Base-by-base conservation (phyloP, 2,329 filamentous ascomycete species). In the Claviceps digitariae region DNA sequence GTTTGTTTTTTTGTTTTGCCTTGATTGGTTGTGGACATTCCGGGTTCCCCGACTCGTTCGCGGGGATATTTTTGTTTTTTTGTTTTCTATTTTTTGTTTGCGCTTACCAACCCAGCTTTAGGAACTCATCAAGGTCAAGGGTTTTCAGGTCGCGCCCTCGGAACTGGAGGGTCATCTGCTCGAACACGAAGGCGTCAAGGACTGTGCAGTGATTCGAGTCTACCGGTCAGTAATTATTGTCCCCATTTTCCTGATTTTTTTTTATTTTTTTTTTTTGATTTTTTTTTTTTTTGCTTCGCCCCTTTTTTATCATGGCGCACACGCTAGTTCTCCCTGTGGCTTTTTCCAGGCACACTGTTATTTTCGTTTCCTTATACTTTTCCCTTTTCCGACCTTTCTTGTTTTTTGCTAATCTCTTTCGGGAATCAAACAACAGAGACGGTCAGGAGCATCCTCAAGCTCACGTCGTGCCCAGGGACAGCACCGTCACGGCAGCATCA, bases 61-160 rank as follows among this genome's bases (percentile, higher is more conserved):
- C 31, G 10, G 31, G 8, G 8, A 3, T 34, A 10, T 34, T 7
- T 38, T 15, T 15, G 3, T 38, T 38, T n/a, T n/a, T 38, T n/a
- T 6, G 4, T 38, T 38, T 38, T 38, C n/a, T 38, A 7, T 38
- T n/a, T 8, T n/a, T n/a, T n/a, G 5, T 17, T 79, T 61, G 73
- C 80, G 8, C 66, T 95, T 49, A 84, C 89, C 64, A 84, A 85
- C 90, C 1, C 64, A 81, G 90, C 15, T 68, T 76, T 77, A 81
- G 62, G 81, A 89, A 63, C 72, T 88, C 51, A 88, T 89, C 68
- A 88, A 88, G 65, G 84, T 87, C 63, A 87, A 87, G 79, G 86
- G 86, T 47, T 72, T 83, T 54, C 86, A 90, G 77, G 86, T 90
- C 44, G 86, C 86, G 4, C 86, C 86, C 0, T 86, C 86, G 2